A percentile compares a stretch with the other conserved stretches of the same genome.
These are phyloP conservation scores for Neonectria coccinea DNA, from an alignment of 2,329 filamentous ascomycete species.

Conservation along the genomic window DNA sequence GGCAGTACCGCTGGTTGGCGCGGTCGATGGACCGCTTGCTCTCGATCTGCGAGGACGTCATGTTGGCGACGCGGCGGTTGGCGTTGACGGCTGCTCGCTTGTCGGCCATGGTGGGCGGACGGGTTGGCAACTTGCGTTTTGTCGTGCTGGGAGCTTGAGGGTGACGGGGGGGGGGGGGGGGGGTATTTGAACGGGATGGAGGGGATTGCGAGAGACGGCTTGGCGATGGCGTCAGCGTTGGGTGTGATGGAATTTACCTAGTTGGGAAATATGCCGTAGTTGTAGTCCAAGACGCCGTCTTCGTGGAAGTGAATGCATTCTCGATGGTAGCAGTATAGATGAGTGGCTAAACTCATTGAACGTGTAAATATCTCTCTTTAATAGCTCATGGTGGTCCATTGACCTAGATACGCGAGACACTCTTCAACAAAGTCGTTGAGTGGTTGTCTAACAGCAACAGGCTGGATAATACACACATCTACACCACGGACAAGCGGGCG, in stretches of 20 bases:
- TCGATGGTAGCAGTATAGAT: neutral
- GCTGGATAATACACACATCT: conserved; percentile 61
- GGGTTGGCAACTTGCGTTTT: neutral
- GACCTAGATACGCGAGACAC: no score
- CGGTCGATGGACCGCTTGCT: conserved; percentile 45
- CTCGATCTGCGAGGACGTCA: conserved; percentile 39
- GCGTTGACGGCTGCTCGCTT: conserved; percentile 29
- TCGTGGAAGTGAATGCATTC: neutral
- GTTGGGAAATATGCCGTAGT: conserved; percentile 5
- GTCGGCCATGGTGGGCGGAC: neutral
- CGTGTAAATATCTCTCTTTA: neutral
- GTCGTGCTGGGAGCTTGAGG: conserved; percentile 12
- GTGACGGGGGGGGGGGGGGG: conserved; percentile 3
- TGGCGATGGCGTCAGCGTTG: conserved; percentile 34
- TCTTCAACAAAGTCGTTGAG: no score
- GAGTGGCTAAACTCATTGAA: neutral
- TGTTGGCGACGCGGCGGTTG: conserved; percentile 37
- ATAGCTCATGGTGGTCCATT: conserved; percentile 2
- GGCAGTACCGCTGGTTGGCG: conserved; percentile 41
- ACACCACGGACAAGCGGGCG: conserved; percentile 64
- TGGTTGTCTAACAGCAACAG: conserved; percentile 42
- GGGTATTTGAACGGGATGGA: conserved; percentile 22
- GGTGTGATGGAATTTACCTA: conserved; percentile 10
- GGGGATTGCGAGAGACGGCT: conserved; percentile 32
- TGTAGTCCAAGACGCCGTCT: neutral